phyloP scores from a whole-genome alignment of 2,329 filamentous ascomycete genomes.

The Onygenales sp. region DNA sequence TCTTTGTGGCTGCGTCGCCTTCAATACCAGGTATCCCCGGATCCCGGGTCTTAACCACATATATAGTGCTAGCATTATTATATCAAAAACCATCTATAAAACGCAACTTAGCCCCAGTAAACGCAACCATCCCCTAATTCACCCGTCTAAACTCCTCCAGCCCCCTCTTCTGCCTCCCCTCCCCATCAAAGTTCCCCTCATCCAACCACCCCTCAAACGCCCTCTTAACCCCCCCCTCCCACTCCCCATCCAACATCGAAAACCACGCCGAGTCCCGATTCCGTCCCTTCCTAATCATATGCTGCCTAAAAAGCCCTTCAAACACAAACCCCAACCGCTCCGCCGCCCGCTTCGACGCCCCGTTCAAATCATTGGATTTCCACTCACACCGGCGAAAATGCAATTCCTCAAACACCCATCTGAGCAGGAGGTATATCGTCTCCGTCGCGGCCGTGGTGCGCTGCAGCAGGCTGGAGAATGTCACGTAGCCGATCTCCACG shows the following conservation, averaged over 20 bases:
- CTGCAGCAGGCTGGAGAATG: slow-evolving; percentile 43
- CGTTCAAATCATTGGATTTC: slow-evolving; percentile 54
- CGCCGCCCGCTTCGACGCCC: slow-evolving; percentile 45
- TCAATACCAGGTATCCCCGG: too few relatives aligned
- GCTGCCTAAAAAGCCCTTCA: slow-evolving; percentile 53
- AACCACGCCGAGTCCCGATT: slow-evolving; percentile 53
- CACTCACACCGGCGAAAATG: slow-evolving; percentile 52
- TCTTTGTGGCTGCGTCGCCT: too few relatives aligned
- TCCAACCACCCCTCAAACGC: slow-evolving; percentile 48
- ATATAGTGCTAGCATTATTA: too few relatives aligned
- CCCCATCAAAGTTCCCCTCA: slow-evolving; percentile 45
- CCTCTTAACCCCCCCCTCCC: slow-evolving; percentile 35
- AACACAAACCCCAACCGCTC: slow-evolving; percentile 47
- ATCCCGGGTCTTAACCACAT: too few relatives aligned
- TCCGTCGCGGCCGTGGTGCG: slow-evolving; percentile 50
- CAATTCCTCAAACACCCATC: slow-evolving; percentile 44
- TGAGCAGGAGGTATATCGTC: slow-evolving; percentile 46
- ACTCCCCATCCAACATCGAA: slow-evolving; percentile 50
- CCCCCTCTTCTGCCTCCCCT: slow-evolving; percentile 42
- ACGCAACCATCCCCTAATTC: neutral
- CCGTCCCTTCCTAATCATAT: slow-evolving; percentile 50
- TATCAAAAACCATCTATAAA: too few relatives aligned
- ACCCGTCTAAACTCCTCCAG: slow-evolving; percentile 28
- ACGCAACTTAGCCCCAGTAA: neutral
- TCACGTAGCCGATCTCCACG: slow-evolving; percentile 50